A percentile compares a stretch with the other conserved stretches of the same genome.
These are phyloP conservation scores for Lactuca saligna DNA, from an alignment of 129 eudicot species.

Conservation along the genomic window DNA sequence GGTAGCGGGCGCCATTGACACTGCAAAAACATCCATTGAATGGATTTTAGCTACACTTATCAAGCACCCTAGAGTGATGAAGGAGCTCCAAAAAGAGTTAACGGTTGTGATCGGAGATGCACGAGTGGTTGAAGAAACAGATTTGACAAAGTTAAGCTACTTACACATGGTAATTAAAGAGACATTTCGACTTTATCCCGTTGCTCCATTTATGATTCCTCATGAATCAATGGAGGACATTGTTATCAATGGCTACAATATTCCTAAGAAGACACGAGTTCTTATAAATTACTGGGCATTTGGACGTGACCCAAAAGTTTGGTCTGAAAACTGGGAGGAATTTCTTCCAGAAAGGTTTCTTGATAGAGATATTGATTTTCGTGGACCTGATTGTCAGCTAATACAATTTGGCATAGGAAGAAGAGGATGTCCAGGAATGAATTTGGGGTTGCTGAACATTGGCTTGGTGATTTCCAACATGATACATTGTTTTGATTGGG, in stretches of 20 bases:
- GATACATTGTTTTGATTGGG: slow-evolving; percentile 43
- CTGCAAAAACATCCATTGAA: slow-evolving; percentile 27
- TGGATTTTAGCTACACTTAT: slow-evolving; percentile 43
- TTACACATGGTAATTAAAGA: slow-evolving; percentile 44
- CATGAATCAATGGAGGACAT: slow-evolving; percentile 41
- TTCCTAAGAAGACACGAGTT: slow-evolving; percentile 36
- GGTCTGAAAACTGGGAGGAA: slow-evolving; percentile 39
- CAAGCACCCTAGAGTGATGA: slow-evolving; percentile 34
- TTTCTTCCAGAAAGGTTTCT: slow-evolving; percentile 38
- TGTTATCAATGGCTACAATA: slow-evolving; percentile 30
- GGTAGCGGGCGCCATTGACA: slow-evolving; percentile 35
- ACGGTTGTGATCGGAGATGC: slow-evolving; percentile 34
- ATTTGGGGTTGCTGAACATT: slow-evolving; percentile 32
- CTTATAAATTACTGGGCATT: slow-evolving; percentile 36
- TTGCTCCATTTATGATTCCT: slow-evolving; percentile 36
- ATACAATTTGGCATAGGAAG: slow-evolving; percentile 38
- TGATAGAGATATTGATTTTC: slow-evolving; percentile 19
- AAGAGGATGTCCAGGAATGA: slow-evolving; percentile 42
- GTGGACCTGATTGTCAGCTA: slow-evolving; percentile 32
- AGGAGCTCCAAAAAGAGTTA: slow-evolving; percentile 36
- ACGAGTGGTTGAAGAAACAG: slow-evolving; percentile 28
- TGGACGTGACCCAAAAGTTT: slow-evolving; percentile 40
- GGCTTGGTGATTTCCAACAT: slow-evolving; percentile 32
- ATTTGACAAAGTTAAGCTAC: slow-evolving; percentile 33
- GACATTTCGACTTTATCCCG: slow-evolving; percentile 36